Evolutionary conservation across 768 basidiomycete genomes (phyloP).

Genomic region (Rossbeevera mucosa): DNA sequence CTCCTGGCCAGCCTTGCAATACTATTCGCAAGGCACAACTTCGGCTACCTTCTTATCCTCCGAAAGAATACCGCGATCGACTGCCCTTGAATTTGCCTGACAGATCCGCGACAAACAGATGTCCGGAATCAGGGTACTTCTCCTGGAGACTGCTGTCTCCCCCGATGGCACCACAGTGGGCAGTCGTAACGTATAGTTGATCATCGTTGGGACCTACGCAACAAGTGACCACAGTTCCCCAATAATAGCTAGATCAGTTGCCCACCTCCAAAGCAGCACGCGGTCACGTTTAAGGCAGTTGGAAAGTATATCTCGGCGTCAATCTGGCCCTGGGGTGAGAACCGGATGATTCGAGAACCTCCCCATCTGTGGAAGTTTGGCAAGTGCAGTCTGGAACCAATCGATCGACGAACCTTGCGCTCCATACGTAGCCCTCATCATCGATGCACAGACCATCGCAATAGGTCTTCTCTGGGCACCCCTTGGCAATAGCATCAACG

Average conservation of each 20-base stretch:
- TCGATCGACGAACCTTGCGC: slow-evolving; percentile 42
- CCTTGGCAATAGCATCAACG: slow-evolving; percentile 52
- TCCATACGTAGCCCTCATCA: slow-evolving; percentile 60
- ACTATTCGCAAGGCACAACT: not conserved
- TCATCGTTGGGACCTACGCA: slow-evolving; percentile 53
- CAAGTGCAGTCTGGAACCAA: not conserved
- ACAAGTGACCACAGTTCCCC: not conserved
- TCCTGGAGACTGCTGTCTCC: slow-evolving; percentile 42
- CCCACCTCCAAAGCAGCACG: slow-evolving; percentile 58
- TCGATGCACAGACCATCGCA: slow-evolving; percentile 69
- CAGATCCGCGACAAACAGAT: slow-evolving; percentile 33
- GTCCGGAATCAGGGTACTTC: slow-evolving; percentile 33
- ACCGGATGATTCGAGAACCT: slow-evolving; percentile 55
- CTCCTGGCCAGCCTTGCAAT: not conserved
- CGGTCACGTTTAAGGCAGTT: slow-evolving; percentile 58
- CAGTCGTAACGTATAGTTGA: slow-evolving; percentile 52
- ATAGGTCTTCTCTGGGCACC: slow-evolving; percentile 46
- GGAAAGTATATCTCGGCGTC: slow-evolving; percentile 58
- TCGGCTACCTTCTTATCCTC: slow-evolving; percentile 9
- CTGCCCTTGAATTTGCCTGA: slow-evolving; percentile 23
- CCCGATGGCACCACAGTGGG: slow-evolving; percentile 55
- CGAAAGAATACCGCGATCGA: slow-evolving; percentile 21
- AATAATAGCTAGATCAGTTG: slow-evolving; percentile 2
- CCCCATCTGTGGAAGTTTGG: slow-evolving; percentile 48
- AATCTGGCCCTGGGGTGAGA: slow-evolving; percentile 47